Base-by-base conservation (phyloP, 768 basidiomycete species). In the Mycena polygramma region DNA sequence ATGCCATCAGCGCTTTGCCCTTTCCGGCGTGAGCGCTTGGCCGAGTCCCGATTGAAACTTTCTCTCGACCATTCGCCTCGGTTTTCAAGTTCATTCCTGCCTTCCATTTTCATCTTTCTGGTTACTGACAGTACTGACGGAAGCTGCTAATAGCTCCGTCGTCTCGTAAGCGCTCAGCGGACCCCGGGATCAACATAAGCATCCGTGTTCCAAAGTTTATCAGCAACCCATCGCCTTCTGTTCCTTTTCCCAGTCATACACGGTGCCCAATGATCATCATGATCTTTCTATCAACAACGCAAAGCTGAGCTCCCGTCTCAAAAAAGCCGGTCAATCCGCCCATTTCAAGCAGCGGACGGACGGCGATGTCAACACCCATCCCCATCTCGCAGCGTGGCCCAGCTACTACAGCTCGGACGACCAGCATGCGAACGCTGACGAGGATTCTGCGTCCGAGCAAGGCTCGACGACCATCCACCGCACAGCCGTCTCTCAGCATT, bases 381-480 rank as follows among this genome's bases (percentile, higher is more conserved):
- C 20, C 30, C 30, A 30, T 30, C 51, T 22, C 36, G 57, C 8
- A 58, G 20, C n/a, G 45, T 11, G 35, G 41, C 35, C 71, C 64
- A 15, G 41, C 58, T n/a, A 20, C 63, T 39, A 64, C 57, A n/a
- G 22, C 52, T 20, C 65, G 69, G 19, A 67, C 61, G 14, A 55
- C 57, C 36, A 65, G 72, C 63, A 59, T 73, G 9, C 61, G 69
- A 39, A 73, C 48, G 48, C 37, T 73, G 51, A 48, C 69, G 37
- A 67, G 39, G 36, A 69, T 73, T 37, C 26, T 67, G 52, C 72
- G 72, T 35, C 57, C 69, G 10, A 15, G 30, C 46, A 48, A n/a
- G 43, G 57, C 54, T 63, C 69, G 65, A 26, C 57, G 68, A 24
- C 54, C 58, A n/a, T 22, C 19, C 7, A 48, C 60, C 30, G 61